These are phyloP conservation scores for Rhodotorula glutinis DNA, from an alignment of 1,284 basidiomycete genomes.

Conservation along the genomic window DNA sequence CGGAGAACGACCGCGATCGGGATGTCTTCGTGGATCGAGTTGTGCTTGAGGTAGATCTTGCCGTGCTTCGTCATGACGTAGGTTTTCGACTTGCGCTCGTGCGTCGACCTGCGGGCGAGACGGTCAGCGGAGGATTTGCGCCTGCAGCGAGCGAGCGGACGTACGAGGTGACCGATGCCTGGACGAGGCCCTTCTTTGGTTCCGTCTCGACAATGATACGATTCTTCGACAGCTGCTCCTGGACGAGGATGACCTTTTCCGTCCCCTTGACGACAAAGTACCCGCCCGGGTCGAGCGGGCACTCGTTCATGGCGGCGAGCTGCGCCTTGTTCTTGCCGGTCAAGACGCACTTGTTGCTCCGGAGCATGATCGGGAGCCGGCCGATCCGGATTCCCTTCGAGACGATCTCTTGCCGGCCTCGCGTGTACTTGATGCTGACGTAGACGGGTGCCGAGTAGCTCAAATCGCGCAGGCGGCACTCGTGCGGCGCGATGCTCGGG, in stretches of 20 bases:
- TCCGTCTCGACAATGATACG: conserved; percentile 98
- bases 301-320: conserved; percentile 89
- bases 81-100: conserved; percentile 97
- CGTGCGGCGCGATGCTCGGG: conserved; percentile 88
- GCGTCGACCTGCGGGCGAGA: conserved; percentile 68
- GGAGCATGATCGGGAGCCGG: conserved; percentile 91
- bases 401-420: conserved; percentile 84
- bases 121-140: neutral
- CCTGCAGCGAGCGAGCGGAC: conserved; percentile 46
- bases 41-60: conserved; percentile 94
- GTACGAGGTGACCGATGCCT: conserved; percentile 95
- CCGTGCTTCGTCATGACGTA: conserved; percentile 94
- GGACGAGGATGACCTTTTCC: conserved; percentile 98
- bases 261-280: conserved; percentile 99
- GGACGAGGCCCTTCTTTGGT: conserved; percentile 82
- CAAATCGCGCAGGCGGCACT: conserved; percentile 93
- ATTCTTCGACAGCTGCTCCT: conserved; percentile 99
- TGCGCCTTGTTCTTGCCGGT: conserved; percentile 73
- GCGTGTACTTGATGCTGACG: conserved; percentile 93
- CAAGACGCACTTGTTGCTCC: conserved; percentile 90
- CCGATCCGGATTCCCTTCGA: conserved; percentile 84
- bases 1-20: conserved; percentile 96
- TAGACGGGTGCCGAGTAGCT: conserved; percentile 93
- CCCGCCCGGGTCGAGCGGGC: conserved; percentile 95
- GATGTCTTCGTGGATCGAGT: conserved; percentile 95